A percentile compares a stretch with the other conserved stretches of the same genome.
Evolutionary conservation across 2,329 filamentous ascomycete genomes (phyloP).

Genomic region (Cercospora sojina): DNA sequence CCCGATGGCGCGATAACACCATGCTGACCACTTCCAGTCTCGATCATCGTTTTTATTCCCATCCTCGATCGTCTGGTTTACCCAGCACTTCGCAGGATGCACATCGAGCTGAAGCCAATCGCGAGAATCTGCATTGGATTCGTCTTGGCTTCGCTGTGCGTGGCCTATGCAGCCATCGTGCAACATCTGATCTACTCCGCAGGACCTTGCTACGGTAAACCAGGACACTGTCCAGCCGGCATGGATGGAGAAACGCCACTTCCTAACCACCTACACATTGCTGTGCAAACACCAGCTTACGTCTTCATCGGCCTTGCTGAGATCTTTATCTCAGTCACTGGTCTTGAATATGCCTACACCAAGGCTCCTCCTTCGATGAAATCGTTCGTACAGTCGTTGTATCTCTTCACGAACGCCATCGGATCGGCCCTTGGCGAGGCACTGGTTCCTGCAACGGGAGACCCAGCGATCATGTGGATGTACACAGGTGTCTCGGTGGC

Average conservation of each 20-base stretch:
- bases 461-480: conserved; percentile 68
- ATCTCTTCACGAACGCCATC: conserved; percentile 60
- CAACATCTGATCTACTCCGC: conserved; percentile 57
- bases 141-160: conserved; percentile 53
- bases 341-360: conserved; percentile 50
- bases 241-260: conserved; percentile 33
- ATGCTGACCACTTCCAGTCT: conserved; percentile 27
- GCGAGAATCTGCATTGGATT: conserved; percentile 55
- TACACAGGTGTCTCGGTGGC: conserved; percentile 34
- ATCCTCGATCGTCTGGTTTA: conserved; percentile 48
- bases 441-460: conserved; percentile 58
- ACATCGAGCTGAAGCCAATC: conserved; percentile 50
- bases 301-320: conserved; percentile 48
- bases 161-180: conserved; percentile 57
- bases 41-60: conserved; percentile 49
- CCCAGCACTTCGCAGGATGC: conserved; percentile 45
- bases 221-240: conserved; percentile 41
- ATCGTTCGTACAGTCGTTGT: conserved; percentile 55
- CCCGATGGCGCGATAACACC: background rate
- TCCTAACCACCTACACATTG: conserved; percentile 48
- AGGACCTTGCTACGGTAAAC: conserved; percentile 53
- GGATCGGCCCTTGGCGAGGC: conserved; percentile 62
- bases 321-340: conserved; percentile 50
- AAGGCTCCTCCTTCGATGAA: conserved; percentile 51
- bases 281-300: conserved; percentile 48